Evolutionary conservation across 2,329 filamentous ascomycete species (phyloP), one percentile per base, ranked within the genome.

Genomic region (Thermothelomyces thermophilus): DNA sequence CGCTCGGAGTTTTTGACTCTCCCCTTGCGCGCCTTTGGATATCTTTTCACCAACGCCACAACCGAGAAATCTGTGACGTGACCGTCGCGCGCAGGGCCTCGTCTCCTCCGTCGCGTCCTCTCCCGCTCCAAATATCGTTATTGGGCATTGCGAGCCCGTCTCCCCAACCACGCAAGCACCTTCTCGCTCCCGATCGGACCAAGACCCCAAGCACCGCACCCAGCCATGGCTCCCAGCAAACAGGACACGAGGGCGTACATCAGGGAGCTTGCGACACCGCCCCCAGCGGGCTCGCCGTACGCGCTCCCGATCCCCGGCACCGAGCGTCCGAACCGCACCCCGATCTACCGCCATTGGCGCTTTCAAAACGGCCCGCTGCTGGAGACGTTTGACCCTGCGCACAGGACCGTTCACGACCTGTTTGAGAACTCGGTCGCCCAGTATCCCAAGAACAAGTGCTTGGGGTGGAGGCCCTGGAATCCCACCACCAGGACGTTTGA

Each of bases 401-500:
- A 84, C 45, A 76, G 74, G 54, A 94, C 89, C 13, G 76, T 83
- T 22, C 86, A 95, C 72, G 88, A 95, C 55, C 73, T 86, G 47
- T 94, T 95, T 64, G 87, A 95, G 66, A 69, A 74, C 22, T 71
- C 83, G 57, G 82, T 76, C 50, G 77, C 76, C 57, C 77, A 75
- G 62, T 73, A 74, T 48, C 80, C 86, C 41, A 85, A 81, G 62
- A 79, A 77, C 60, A 82, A 75, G 60, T 95, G 87, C 68, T 73
- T 97, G 52, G 93, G 93, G 50, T 80, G 80, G 66, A 82, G 93
- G 56, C 79, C 85, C 4, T 97, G 88, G 77, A 83, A 95, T 67
- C 68, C 85, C 3, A 70, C 69, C 33, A 87, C 82, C 42, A 84
- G 90, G 71, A 77, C 78, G 1, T 95, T 80, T 69, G 76, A 79